These are phyloP conservation scores for Dactylellina sp. DNA, from an alignment of 2,329 filamentous ascomycete genomes.

Conservation along the genomic window DNA sequence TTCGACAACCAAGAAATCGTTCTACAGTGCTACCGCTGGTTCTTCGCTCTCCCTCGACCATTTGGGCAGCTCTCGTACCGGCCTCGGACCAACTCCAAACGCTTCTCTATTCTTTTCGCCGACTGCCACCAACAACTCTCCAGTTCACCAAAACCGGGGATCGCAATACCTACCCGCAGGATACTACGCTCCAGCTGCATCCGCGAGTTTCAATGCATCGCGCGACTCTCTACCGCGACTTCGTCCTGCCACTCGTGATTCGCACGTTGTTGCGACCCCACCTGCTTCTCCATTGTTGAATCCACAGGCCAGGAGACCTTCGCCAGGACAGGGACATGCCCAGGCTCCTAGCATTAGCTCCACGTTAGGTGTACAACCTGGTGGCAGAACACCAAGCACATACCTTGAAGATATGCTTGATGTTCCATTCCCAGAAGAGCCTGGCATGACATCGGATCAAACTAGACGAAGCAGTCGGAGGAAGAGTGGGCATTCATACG, in stretches of 20 bases:
- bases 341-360: slow-evolving; percentile 57
- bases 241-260: slow-evolving; percentile 57
- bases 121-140: slow-evolving; percentile 75
- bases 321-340: slow-evolving; percentile 57
- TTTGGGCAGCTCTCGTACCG: slow-evolving; percentile 64
- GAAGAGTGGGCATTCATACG: slow-evolving; percentile 48
- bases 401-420: slow-evolving; percentile 91
- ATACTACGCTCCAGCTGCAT: slow-evolving; percentile 81
- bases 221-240: slow-evolving; percentile 58
- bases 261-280: slow-evolving; percentile 56
- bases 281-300: slow-evolving; percentile 59
- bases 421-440: slow-evolving; percentile 64
- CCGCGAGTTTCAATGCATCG: slow-evolving; percentile 59
- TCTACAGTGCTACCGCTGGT: slow-evolving; percentile 64
- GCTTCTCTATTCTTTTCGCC: slow-evolving; percentile 94
- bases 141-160: slow-evolving; percentile 72
- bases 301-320: slow-evolving; percentile 56
- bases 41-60: slow-evolving; percentile 70
- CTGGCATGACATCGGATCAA: slow-evolving; percentile 62
- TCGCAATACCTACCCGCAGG: slow-evolving; percentile 89
- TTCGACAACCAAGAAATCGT: slow-evolving; percentile 67
- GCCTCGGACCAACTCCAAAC: slow-evolving; percentile 68
- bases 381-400: slow-evolving; percentile 82
- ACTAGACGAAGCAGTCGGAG: slow-evolving; percentile 30
- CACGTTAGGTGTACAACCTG: slow-evolving; percentile 73